Conservation (phyloP, 2,329 filamentous ascomycete genomes). For the Triangularia setosa region DNA sequence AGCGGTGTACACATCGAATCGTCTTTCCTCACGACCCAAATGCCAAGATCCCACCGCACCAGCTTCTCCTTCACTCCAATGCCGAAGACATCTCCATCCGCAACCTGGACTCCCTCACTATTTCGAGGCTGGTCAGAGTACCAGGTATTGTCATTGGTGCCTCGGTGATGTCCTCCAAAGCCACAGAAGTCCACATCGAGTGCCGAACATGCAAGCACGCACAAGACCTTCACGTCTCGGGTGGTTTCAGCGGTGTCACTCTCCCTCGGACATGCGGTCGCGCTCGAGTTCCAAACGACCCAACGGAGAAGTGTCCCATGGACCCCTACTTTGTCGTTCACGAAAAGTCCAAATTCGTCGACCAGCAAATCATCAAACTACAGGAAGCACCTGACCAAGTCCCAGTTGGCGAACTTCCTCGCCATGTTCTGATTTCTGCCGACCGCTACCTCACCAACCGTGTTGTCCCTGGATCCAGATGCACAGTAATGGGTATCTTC, state of each 20-base stretch:
- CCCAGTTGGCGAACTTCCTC: constrained; percentile 89
- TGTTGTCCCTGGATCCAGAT: constrained; percentile 90
- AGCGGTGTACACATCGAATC: constrained; percentile 88
- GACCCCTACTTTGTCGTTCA: constrained; percentile 96
- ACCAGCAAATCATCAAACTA: constrained; percentile 96
- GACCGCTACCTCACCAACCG: constrained; percentile 93
- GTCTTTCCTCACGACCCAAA: constrained; percentile 73
- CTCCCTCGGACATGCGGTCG: constrained; percentile 76
- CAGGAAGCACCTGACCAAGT: constrained; percentile 98
- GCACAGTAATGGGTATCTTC: constrained; percentile 94
- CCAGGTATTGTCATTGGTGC: constrained; percentile 97
- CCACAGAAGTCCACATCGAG: constrained; percentile 78
- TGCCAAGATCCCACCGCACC: constrained; percentile 77
- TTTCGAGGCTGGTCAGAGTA: constrained; percentile 91
- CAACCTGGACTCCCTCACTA: constrained; percentile 86
- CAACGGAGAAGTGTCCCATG: constrained; percentile 73
- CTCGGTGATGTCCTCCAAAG: constrained; percentile 94
- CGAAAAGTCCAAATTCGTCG: constrained; percentile 90
- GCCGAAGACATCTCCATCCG: constrained; percentile 90
- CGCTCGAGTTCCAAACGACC: constrained; percentile 59
- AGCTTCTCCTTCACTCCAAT: constrained; percentile 89
- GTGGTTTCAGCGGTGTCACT: constrained; percentile 83
- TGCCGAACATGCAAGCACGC: constrained; percentile 80
- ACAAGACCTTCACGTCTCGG: constrained; percentile 67
- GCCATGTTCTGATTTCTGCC: constrained; percentile 94